A percentile compares a stretch with the other conserved stretches of the same genome.
Conservation (phyloP, 441 rosid genomes). For the Rhodomyrtus psidioides region DNA sequence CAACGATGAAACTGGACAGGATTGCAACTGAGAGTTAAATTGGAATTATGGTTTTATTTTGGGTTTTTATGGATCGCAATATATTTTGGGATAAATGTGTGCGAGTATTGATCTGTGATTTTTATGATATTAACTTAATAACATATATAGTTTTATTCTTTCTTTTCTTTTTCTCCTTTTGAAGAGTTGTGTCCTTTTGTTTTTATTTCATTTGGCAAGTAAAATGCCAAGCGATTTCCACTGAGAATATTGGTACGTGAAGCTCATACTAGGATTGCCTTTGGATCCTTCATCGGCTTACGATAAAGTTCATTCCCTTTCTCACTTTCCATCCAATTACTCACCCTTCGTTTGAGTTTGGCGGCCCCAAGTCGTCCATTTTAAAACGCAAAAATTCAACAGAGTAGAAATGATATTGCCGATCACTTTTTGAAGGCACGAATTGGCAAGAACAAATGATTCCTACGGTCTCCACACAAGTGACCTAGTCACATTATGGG, state of each 20-base stretch:
- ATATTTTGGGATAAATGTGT: background rate
- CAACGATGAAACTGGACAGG: accelerated
- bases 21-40: background rate
- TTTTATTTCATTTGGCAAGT: background rate
- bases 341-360: background rate
- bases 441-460: background rate
- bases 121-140: background rate
- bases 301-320: background rate
- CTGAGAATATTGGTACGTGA: background rate
- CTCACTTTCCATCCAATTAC: background rate
- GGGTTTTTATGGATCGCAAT: background rate
- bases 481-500: background rate
- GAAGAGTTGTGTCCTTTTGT: background rate
- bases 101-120: background rate
- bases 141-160: background rate
- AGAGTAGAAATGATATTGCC: background rate
- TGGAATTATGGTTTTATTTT: background rate
- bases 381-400: background rate
- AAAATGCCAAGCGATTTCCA: background rate
- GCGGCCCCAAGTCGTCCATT: background rate
- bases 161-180: background rate
- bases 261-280: background rate
- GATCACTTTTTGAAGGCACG: background rate
- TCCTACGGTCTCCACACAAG: background rate
- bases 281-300: background rate